These are phyloP conservation scores for Pholiota conissans DNA, from an alignment of 768 basidiomycete species.

Conservation along the genomic window DNA sequence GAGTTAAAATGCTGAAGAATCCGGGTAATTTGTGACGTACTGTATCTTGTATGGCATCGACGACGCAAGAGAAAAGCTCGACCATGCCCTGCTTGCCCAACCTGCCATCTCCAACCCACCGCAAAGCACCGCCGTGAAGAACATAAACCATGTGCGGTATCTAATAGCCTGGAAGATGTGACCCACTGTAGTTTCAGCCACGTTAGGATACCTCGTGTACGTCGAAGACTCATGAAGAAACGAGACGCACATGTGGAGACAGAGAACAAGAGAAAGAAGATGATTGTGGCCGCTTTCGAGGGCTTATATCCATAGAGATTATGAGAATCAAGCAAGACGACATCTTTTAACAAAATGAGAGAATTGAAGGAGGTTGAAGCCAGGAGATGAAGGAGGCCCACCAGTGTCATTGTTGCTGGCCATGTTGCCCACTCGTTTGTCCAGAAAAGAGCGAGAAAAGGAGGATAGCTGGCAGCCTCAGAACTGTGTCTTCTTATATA, in stretches of 20 bases:
- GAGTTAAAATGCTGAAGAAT: too few relatives aligned
- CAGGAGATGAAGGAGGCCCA: neutral
- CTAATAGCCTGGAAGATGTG: slow-evolving; percentile 3
- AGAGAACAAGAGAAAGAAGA: neutral
- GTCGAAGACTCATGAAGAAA: neutral
- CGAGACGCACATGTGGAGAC: neutral
- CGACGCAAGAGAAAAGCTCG: slow-evolving; percentile 13
- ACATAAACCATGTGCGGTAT: slow-evolving; percentile 7
- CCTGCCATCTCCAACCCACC: slow-evolving; percentile 24
- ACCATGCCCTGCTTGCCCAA: slow-evolving; percentile 25
- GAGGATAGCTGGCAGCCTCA: neutral
- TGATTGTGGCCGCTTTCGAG: neutral
- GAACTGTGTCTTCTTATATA: neutral
- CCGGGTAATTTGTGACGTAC: neutral
- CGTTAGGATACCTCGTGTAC: neutral
- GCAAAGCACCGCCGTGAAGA: slow-evolving; percentile 23
- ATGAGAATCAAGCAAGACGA: too few relatives aligned
- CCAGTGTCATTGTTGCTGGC: neutral
- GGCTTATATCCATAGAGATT: slow-evolving; percentile 3
- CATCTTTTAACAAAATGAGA: too few relatives aligned
- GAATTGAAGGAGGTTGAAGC: neutral
- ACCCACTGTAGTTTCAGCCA: neutral
- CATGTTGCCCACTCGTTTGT: neutral
- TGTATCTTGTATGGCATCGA: slow-evolving; percentile 19
- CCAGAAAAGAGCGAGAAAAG: neutral